Conservation (phyloP, 2,329 filamentous ascomycete genomes). For the Stachybotrys echinatus region DNA sequence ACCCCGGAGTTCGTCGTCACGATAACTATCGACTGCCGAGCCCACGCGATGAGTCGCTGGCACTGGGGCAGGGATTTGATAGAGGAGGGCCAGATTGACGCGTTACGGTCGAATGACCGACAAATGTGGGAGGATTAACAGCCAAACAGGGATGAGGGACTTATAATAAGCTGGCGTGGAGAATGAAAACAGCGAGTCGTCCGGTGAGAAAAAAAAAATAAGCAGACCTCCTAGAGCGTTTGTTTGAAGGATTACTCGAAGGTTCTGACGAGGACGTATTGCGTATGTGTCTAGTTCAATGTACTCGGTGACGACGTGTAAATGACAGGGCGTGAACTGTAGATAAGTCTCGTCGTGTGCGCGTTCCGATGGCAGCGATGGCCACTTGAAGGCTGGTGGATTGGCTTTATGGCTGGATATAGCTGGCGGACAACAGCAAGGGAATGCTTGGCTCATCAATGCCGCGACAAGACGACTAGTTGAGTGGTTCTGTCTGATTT, state of each 20-base stretch:
- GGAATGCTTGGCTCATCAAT: slow-evolving; percentile 23
- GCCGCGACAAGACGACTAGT: slow-evolving; percentile 13
- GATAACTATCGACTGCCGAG: slow-evolving; percentile 50
- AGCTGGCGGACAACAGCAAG: slow-evolving; percentile 20
- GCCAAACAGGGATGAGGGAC: not conserved
- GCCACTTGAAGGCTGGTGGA: slow-evolving; percentile 5
- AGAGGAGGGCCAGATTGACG: slow-evolving; percentile 58
- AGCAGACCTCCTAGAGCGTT: too few relatives aligned
- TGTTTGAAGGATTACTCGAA: too few relatives aligned
- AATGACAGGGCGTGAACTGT: too few relatives aligned
- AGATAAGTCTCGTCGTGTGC: too few relatives aligned
- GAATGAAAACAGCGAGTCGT: too few relatives aligned
- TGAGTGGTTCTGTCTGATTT: too few relatives aligned
- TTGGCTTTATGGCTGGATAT: slow-evolving; percentile 12
- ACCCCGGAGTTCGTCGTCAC: slow-evolving; percentile 48
- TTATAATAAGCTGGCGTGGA: too few relatives aligned
- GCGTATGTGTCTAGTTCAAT: too few relatives aligned
- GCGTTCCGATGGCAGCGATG: not conserved
- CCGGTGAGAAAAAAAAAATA: too few relatives aligned
- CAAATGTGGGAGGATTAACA: not conserved
- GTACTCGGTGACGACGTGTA: too few relatives aligned
- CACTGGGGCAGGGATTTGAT: slow-evolving; percentile 28
- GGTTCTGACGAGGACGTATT: too few relatives aligned
- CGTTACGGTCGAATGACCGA: slow-evolving; percentile 25
- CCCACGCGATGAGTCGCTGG: slow-evolving; percentile 61